A percentile compares a stretch with the other conserved stretches of the same genome.
phyloP scores from a whole-genome alignment of 2,329 filamentous ascomycete genomes.

The Trichophyton rubrum region DNA sequence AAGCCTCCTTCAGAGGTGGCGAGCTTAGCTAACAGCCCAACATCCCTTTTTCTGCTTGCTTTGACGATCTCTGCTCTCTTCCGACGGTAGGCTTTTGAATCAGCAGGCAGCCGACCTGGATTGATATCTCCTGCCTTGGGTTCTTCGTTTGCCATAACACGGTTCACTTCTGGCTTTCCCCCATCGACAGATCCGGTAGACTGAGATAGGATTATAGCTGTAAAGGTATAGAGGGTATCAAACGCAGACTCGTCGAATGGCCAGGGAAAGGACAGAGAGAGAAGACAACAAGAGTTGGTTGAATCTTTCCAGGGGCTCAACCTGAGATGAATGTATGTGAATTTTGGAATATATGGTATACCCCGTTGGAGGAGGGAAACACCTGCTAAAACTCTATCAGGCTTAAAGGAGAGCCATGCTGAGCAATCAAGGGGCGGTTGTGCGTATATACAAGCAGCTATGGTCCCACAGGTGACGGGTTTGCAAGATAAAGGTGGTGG shows the following conservation, averaged over 20 bases:
- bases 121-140: not conserved
- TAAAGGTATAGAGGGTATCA: not conserved
- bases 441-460: not conserved
- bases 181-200: too few species aligned
- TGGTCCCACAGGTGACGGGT: not conserved
- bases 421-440: not conserved
- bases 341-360: not conserved
- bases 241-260: not conserved
- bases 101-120: not conserved
- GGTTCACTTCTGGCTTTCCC: not conserved
- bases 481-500: not conserved
- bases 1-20: conserved; percentile 56
- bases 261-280: not conserved
- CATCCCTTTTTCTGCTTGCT: conserved; percentile 49
- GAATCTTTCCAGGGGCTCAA: too few species aligned
- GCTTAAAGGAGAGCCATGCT: not conserved
- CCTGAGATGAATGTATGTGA: not conserved
- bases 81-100: not conserved
- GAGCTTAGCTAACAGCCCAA: conserved; percentile 44
- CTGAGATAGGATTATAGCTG: too few species aligned
- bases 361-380: not conserved
- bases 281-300: too few species aligned
- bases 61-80: conserved; percentile 42
- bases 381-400: not conserved
- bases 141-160: not conserved